These are phyloP conservation scores for Daphne laureola DNA, from an alignment of 441 rosid genomes.

Conservation along the genomic window DNA sequence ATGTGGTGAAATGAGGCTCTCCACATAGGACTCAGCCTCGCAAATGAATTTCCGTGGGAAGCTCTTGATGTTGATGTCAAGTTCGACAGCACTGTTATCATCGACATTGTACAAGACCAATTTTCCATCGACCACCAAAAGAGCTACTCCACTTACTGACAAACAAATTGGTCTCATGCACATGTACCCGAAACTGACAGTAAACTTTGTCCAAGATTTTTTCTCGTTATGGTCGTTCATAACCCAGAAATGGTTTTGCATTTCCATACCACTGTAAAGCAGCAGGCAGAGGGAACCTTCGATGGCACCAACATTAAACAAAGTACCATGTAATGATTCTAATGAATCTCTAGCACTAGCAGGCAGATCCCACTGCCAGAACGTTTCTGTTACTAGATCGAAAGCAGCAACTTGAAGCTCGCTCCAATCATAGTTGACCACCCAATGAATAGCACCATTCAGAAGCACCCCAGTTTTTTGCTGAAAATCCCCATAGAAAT, in stretches of 20 bases:
- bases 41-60: constrained; percentile 25
- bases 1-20: constrained; percentile 39
- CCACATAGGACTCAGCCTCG: constrained; percentile 33
- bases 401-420: constrained; percentile 22
- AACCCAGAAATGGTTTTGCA: constrained; percentile 35
- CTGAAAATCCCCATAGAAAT: constrained; percentile 17
- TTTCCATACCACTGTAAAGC: constrained; percentile 17
- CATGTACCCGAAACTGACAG: constrained; percentile 21
- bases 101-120: constrained; percentile 28
- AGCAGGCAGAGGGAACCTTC: constrained; percentile 27
- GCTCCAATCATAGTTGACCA: constrained; percentile 9
- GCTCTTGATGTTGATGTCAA: constrained; percentile 15
- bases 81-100: constrained; percentile 8
- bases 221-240: constrained; percentile 27
- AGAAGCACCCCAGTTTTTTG: constrained; percentile 27
- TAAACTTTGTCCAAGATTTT: constrained; percentile 31
- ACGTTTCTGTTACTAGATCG: constrained; percentile 19
- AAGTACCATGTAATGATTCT: constrained; percentile 7
- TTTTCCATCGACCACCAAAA: constrained; percentile 34
- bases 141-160: constrained; percentile 16
- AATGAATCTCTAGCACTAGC: no score
- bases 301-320: constrained; percentile 24
- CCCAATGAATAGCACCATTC: constrained; percentile 38
- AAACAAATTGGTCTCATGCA: constrained; percentile 32
- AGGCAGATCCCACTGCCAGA: background rate